Percentiles rank a stretch among this genome's conserved stretches.
Conservation (phyloP, 2,329 filamentous ascomycete species). For the Fusarium avenaceum region DNA sequence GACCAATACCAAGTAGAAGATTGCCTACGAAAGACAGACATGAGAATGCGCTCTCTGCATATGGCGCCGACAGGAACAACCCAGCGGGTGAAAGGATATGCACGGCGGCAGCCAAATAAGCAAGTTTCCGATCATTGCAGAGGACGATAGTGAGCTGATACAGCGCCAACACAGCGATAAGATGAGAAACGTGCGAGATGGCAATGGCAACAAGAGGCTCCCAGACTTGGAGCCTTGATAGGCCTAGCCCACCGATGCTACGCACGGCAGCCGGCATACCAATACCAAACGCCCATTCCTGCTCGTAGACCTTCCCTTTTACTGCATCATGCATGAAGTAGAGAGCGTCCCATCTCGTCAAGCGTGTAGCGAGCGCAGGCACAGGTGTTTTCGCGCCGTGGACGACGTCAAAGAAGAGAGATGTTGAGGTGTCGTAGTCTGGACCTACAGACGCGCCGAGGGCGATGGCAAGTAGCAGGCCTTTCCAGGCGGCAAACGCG, state of each 20-base stretch:
- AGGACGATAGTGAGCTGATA: constrained; percentile 74
- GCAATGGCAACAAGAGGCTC: constrained; percentile 71
- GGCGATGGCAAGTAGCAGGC: constrained; percentile 73
- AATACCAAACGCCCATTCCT: constrained; percentile 85
- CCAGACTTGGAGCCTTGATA: constrained; percentile 16
- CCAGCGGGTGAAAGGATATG: constrained; percentile 91
- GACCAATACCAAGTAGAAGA: constrained; percentile 72
- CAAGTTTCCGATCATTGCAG: constrained; percentile 64
- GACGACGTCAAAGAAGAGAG: constrained; percentile 58
- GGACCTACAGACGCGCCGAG: constrained; percentile 64
- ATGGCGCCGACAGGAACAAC: constrained; percentile 89
- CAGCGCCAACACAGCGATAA: constrained; percentile 79
- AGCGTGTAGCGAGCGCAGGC: constrained; percentile 64
- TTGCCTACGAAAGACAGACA: constrained; percentile 81
- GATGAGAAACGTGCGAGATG: constrained; percentile 81
- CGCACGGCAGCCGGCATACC: constrained; percentile 61
- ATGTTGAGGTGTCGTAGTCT: constrained; percentile 84
- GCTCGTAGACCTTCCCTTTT: constrained; percentile 79
- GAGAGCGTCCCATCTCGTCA: constrained; percentile 85
- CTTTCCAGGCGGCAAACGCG: constrained; percentile 76
- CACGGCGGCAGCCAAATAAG: constrained; percentile 77
- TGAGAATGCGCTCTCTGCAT: constrained; percentile 84
- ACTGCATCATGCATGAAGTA: constrained; percentile 77
- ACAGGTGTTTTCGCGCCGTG: constrained; percentile 56
- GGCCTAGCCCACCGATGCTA: constrained; percentile 46